Conservation (phyloP, 306 rosid species). For the Prunus padus region DNA sequence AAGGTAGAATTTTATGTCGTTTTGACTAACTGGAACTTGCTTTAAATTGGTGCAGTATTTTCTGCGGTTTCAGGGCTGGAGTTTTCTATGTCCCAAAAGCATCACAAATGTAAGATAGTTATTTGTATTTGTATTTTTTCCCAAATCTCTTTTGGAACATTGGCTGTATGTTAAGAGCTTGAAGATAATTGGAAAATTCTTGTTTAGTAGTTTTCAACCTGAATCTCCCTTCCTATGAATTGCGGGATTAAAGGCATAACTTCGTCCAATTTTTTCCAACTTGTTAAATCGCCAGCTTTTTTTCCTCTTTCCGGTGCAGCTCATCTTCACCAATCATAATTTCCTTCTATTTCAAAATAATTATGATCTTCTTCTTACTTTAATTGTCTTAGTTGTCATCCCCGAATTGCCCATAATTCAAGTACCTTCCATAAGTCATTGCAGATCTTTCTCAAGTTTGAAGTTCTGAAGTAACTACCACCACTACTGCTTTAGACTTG, state of each 20-base stretch:
- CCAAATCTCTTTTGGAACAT: background rate
- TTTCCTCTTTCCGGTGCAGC: background rate
- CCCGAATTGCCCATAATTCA: background rate
- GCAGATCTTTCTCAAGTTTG: background rate
- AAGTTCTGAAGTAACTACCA: background rate
- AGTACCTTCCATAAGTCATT: background rate
- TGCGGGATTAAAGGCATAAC: background rate
- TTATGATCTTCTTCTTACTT: background rate
- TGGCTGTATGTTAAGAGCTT: constrained; percentile 18
- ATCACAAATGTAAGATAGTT: constrained; percentile 64
- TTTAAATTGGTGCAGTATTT: constrained; percentile 62
- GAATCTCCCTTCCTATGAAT: background rate
- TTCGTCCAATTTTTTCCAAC: background rate
- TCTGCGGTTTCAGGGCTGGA: constrained; percentile 98
- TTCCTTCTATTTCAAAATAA: background rate
- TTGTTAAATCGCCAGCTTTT: background rate
- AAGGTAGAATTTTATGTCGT: constrained; percentile 14
- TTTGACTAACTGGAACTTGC: constrained; percentile 23
- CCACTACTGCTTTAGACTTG: background rate
- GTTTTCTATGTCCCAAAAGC: constrained; percentile 74
- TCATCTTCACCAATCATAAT: background rate
- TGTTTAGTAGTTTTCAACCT: constrained; percentile 9
- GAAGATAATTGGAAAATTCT: background rate
- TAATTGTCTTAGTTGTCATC: background rate
- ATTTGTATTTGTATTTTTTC: background rate